Percentiles rank a stretch among this genome's conserved stretches.
Conservation (phyloP, 2,329 filamentous ascomycete species). For the Claviceps sp. region DNA sequence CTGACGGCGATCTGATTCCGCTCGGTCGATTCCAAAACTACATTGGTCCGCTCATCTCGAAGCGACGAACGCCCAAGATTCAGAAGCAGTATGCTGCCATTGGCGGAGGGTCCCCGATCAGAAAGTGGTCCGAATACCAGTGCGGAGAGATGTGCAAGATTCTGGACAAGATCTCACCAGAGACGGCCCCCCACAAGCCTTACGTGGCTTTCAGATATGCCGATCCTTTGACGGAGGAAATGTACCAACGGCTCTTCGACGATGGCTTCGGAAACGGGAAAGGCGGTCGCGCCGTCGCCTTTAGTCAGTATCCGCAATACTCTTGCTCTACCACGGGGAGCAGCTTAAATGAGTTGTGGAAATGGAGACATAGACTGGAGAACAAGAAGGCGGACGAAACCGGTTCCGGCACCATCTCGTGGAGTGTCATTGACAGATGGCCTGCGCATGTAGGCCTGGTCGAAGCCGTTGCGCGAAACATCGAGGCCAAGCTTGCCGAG, state of each 20-base stretch:
- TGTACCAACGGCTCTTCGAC: slow-evolving; percentile 68
- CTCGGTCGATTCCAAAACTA: slow-evolving; percentile 84
- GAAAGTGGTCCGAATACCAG: slow-evolving; percentile 96
- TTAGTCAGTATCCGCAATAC: slow-evolving; percentile 97
- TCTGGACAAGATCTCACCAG: slow-evolving; percentile 76
- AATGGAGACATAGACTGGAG: slow-evolving; percentile 82
- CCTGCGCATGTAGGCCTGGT: slow-evolving; percentile 82
- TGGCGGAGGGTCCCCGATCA: slow-evolving; percentile 92
- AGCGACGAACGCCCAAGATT: slow-evolving; percentile 86
- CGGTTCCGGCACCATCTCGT: slow-evolving; percentile 60
- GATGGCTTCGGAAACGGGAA: slow-evolving; percentile 86
- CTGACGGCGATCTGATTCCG: slow-evolving; percentile 91
- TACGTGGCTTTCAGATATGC: slow-evolving; percentile 97
- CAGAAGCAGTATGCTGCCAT: slow-evolving; percentile 91
- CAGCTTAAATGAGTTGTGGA: slow-evolving; percentile 94
- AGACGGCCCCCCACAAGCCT: slow-evolving; percentile 91
- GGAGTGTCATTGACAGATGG: slow-evolving; percentile 98
- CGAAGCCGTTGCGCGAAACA: slow-evolving; percentile 84
- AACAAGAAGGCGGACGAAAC: slow-evolving; percentile 49
- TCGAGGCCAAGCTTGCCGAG: slow-evolving; percentile 68
- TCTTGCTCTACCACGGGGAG: slow-evolving; percentile 95
- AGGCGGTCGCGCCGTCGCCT: slow-evolving; percentile 88
- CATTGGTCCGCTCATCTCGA: slow-evolving; percentile 75
- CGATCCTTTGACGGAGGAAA: slow-evolving; percentile 82
- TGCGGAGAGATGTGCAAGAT: slow-evolving; percentile 94